These are phyloP conservation scores for Trichoderma sp. DNA, from an alignment of 2,329 filamentous ascomycete species.

Conservation along the genomic window DNA sequence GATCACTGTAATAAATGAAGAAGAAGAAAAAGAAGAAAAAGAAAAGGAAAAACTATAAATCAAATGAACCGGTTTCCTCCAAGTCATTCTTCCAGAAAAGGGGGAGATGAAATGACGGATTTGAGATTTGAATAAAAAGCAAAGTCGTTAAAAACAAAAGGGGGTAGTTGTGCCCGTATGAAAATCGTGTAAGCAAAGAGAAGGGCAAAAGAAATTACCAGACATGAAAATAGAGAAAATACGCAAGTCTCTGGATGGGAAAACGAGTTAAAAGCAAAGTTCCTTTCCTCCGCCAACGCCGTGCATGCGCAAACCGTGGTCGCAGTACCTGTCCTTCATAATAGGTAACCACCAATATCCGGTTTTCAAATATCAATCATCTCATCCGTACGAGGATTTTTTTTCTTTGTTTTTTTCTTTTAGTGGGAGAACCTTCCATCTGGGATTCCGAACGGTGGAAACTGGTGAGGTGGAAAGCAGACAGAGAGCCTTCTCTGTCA, in stretches of 20 bases:
- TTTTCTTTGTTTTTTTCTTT: not conserved
- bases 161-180: not conserved
- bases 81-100: not conserved
- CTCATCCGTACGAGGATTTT: not conserved
- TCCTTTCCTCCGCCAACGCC: constrained; percentile 3
- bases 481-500: not conserved
- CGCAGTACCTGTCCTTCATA: not conserved
- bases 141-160: not conserved
- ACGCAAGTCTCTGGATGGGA: not conserved
- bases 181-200: not conserved
- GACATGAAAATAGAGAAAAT: not conserved
- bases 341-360: not conserved
- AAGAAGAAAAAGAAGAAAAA: not conserved
- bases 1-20: not conserved
- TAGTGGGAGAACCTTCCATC: not conserved
- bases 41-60: not conserved
- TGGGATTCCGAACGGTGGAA: not conserved
- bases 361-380: not conserved
- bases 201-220: not conserved
- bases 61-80: not conserved
- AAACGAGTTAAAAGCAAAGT: not conserved
- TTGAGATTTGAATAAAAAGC: not conserved
- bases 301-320: not conserved
- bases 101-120: not conserved
- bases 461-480: not conserved